Evolutionary conservation across 345 rosid species (phyloP).

Genomic region (Stellera chamaejasme): DNA sequence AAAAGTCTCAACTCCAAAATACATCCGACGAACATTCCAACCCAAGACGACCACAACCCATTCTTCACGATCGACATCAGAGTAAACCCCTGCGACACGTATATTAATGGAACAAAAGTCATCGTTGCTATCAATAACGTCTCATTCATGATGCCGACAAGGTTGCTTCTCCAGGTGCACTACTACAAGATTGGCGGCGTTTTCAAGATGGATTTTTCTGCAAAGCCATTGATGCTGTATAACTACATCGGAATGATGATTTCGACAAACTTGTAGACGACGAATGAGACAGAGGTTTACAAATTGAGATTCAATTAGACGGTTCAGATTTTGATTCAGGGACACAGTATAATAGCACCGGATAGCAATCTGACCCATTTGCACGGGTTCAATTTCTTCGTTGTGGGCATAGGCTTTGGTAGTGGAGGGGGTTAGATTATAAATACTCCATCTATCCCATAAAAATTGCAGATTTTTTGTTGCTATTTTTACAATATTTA

Average conservation of each 20-base stretch:
- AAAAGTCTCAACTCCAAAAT: slow-evolving; percentile 53
- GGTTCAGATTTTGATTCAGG: slow-evolving; percentile 65
- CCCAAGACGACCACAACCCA: slow-evolving; percentile 41
- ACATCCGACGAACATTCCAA: slow-evolving; percentile 46
- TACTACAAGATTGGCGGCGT: slow-evolving; percentile 47
- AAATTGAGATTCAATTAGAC: slow-evolving; percentile 50
- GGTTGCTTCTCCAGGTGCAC: slow-evolving; percentile 57
- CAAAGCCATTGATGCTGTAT: slow-evolving; percentile 32
- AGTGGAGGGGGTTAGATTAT: too few relatives aligned
- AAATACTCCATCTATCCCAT: too few relatives aligned
- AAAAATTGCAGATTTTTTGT: too few relatives aligned
- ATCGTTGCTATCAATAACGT: slow-evolving; percentile 49
- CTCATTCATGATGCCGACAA: slow-evolving; percentile 52
- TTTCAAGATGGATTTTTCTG: slow-evolving; percentile 68
- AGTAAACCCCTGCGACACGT: slow-evolving; percentile 52
- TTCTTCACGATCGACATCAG: slow-evolving; percentile 46
- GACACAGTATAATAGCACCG: slow-evolving; percentile 53
- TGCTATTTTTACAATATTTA: too few relatives aligned
- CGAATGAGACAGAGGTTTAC: slow-evolving; percentile 50
- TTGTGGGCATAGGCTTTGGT: slow-evolving; percentile 54
- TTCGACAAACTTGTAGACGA: slow-evolving; percentile 35
- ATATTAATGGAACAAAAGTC: slow-evolving; percentile 33
- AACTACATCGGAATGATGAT: slow-evolving; percentile 44
- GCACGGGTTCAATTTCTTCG: slow-evolving; percentile 62
- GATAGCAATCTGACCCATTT: slow-evolving; percentile 71